Conservation (phyloP, 176 grass and related monocot species). For the Oryza meridionalis region DNA sequence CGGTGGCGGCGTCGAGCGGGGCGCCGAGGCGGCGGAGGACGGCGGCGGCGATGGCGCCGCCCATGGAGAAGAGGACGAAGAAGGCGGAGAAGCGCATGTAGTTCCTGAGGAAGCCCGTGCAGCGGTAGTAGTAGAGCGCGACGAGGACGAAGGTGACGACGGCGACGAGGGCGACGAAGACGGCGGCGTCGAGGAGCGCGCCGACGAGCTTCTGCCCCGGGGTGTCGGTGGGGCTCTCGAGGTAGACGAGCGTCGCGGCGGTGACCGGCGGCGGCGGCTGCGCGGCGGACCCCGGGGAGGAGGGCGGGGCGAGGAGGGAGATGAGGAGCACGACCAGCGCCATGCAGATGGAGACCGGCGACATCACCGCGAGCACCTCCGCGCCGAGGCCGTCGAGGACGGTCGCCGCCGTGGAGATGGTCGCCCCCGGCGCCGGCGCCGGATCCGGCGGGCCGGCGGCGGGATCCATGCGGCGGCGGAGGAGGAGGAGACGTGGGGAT, state of each 20-base stretch:
- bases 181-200: conserved; percentile 83
- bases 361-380: conserved; percentile 92
- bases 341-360: conserved; percentile 96
- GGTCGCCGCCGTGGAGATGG: conserved; percentile 33
- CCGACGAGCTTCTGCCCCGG: conserved; percentile 65
- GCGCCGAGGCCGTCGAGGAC: conserved; percentile 73
- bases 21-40: conserved; percentile 61
- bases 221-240: conserved; percentile 71
- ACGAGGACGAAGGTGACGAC: conserved; percentile 77
- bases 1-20: conserved; percentile 73
- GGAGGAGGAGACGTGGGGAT: not conserved
- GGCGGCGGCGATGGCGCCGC: conserved; percentile 65
- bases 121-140: conserved; percentile 97
- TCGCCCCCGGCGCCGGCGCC: not conserved
- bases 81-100: conserved; percentile 98
- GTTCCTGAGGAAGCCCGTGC: conserved; percentile 88
- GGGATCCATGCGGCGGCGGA: conserved; percentile 47
- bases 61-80: conserved; percentile 96
- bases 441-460: conserved; percentile 21
- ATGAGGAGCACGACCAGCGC: conserved; percentile 87
- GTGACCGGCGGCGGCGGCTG: conserved; percentile 58
- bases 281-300: conserved; percentile 23
- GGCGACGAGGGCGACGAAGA: conserved; percentile 84
- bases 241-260: conserved; percentile 81
- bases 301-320: conserved; percentile 64